Conservation (phyloP, 2,329 filamentous ascomycete genomes). For the Chaetoscypha palmicola region DNA sequence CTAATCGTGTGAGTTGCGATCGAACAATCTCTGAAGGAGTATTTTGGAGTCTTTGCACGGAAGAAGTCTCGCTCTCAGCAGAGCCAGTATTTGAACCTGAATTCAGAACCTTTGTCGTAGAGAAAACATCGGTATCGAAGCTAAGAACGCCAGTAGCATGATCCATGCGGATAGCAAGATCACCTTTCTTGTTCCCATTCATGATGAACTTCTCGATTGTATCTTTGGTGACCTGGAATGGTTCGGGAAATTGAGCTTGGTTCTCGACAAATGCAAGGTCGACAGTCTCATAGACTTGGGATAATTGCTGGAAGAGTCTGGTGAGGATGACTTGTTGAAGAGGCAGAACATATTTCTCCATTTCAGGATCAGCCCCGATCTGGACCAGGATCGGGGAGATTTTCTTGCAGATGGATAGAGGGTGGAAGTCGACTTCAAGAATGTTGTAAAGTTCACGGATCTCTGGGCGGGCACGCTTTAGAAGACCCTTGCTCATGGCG, state of each 20-base stretch:
- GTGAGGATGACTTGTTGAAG: slow-evolving; percentile 98
- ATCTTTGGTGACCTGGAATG: slow-evolving; percentile 82
- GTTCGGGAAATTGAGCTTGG: slow-evolving; percentile 91
- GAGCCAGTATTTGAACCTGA: slow-evolving; percentile 78
- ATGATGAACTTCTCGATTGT: slow-evolving; percentile 99
- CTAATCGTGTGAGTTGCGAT: slow-evolving; percentile 84
- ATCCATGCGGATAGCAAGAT: slow-evolving; percentile 91
- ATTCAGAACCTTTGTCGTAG: slow-evolving; percentile 87
- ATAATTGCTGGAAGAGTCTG: slow-evolving; percentile 96
- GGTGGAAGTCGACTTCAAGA: slow-evolving; percentile 97
- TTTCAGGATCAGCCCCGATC: slow-evolving; percentile 88
- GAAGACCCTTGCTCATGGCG: slow-evolving; percentile 86
- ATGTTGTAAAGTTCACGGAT: slow-evolving; percentile 98
- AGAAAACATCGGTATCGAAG: slow-evolving; percentile 98
- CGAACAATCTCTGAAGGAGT: slow-evolving; percentile 97
- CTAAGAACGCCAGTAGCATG: slow-evolving; percentile 92
- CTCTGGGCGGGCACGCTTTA: slow-evolving; percentile 87
- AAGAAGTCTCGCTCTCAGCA: slow-evolving; percentile 74
- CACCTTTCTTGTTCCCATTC: slow-evolving; percentile 99
- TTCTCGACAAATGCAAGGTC: slow-evolving; percentile 89
- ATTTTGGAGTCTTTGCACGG: slow-evolving; percentile 92
- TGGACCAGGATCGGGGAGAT: slow-evolving; percentile 92
- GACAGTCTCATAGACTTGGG: slow-evolving; percentile 97
- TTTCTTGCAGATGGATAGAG: slow-evolving; percentile 97
- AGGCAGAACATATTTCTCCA: slow-evolving; percentile 94